These are phyloP conservation scores for Ustilago bromivora DNA, from an alignment of 1,284 basidiomycete species.

Conservation along the genomic window DNA sequence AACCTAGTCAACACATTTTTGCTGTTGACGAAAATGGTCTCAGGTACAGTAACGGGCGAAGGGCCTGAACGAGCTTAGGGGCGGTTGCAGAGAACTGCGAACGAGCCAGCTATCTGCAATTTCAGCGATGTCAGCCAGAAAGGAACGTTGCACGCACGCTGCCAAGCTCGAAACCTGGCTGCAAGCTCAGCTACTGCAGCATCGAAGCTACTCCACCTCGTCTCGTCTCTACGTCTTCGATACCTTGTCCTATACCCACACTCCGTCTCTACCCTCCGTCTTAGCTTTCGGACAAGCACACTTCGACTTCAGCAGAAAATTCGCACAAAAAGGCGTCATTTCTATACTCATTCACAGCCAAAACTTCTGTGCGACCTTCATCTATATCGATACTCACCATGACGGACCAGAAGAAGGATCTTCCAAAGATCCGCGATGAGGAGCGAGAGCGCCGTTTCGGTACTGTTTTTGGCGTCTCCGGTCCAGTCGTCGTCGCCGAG, in stretches of 20 bases:
- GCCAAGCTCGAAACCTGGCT: constrained; percentile 24
- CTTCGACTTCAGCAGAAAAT: neutral
- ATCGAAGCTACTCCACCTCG: constrained; percentile 6
- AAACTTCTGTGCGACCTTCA: neutral
- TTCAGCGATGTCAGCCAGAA: constrained; percentile 3
- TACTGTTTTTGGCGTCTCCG: constrained; percentile 67
- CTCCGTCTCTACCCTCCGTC: neutral
- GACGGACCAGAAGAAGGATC: constrained; percentile 65
- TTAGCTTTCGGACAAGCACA: constrained; percentile 2
- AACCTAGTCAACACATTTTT: too few relatives aligned
- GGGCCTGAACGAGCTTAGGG: neutral
- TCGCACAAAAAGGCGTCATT: neutral
- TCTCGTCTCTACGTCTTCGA: neutral
- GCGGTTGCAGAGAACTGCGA: constrained; percentile 6
- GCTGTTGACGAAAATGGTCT: neutral
- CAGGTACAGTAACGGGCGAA: neutral
- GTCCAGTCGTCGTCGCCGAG: constrained; percentile 69
- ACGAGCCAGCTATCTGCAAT: constrained; percentile 12
- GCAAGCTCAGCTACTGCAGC: neutral
- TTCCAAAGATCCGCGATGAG: constrained; percentile 68
- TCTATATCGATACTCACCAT: constrained; percentile 43
- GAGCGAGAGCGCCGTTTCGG: constrained; percentile 64
- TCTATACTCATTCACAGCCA: neutral
- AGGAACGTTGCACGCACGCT: constrained; percentile 7
- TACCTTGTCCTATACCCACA: constrained; percentile 20